Evolutionary conservation across 2,329 filamentous ascomycete species (phyloP).

Genomic region (Myriosclerotinia scirpicola): DNA sequence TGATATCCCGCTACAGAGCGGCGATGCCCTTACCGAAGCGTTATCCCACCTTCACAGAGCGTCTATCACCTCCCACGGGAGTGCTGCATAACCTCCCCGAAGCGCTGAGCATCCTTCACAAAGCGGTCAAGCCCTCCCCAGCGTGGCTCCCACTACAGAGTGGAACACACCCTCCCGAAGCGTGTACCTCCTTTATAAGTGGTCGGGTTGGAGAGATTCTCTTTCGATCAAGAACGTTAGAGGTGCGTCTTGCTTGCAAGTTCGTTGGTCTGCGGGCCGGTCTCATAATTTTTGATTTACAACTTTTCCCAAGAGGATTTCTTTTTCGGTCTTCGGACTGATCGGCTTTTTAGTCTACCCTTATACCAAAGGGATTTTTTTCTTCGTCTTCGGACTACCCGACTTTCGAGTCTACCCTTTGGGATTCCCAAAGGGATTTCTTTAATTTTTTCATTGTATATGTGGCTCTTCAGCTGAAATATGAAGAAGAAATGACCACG

Average conservation of each 20-base stretch:
- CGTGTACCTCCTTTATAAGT: neutral
- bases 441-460: neutral
- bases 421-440: neutral
- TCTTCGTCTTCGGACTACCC: neutral
- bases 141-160: neutral
- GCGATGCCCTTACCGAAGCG: too few species aligned
- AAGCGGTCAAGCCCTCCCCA: neutral
- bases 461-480: neutral
- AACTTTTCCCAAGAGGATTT: neutral
- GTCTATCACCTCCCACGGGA: too few species aligned
- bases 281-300: neutral
- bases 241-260: too few species aligned
- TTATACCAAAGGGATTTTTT: neutral
- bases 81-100: too few species aligned
- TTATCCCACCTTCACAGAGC: too few species aligned
- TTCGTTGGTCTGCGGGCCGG: too few species aligned
- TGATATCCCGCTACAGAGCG: too few species aligned
- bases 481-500: neutral
- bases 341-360: neutral
- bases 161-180: neutral
- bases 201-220: neutral
- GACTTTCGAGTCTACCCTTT: neutral
- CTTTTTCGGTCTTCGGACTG: neutral
- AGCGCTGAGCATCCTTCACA: neutral
- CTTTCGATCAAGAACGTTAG: slow-evolving; percentile 3